A percentile compares a stretch with the other conserved stretches of the same genome.
phyloP scores from a whole-genome alignment of 192 early-diverging fungal genomes.

The Coemansia sp. region DNA sequence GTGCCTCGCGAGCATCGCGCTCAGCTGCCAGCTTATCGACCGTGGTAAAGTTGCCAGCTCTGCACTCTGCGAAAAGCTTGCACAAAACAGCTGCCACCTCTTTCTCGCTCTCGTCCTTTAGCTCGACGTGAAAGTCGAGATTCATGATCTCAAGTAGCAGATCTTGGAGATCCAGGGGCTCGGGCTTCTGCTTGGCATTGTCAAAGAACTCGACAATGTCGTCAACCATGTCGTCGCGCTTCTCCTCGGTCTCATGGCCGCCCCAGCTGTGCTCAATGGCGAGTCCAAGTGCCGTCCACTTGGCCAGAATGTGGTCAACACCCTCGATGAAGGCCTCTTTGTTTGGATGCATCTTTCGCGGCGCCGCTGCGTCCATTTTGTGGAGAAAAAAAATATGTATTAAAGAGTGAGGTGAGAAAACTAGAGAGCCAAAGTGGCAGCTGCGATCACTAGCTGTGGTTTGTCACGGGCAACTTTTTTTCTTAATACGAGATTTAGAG shows the following conservation, averaged over 20 bases:
- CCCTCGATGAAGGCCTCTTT: constrained; percentile 58
- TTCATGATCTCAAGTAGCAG: constrained; percentile 35
- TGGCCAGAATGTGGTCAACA: constrained; percentile 59
- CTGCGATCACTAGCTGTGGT: not conserved
- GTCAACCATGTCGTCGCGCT: constrained; percentile 67
- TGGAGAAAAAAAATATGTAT: not conserved
- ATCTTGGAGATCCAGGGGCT: constrained; percentile 42
- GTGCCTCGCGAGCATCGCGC: constrained; percentile 29
- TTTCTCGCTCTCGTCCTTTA: constrained; percentile 46
- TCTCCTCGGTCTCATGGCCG: constrained; percentile 62
- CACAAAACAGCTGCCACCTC: constrained; percentile 33
- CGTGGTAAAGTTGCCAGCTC: constrained; percentile 25
- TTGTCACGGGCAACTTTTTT: not conserved
- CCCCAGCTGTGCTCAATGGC: constrained; percentile 74
- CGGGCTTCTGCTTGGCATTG: constrained; percentile 31
- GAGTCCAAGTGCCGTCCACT: constrained; percentile 70
- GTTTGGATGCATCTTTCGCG: constrained; percentile 35
- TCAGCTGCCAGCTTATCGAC: constrained; percentile 41
- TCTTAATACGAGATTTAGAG: not conserved
- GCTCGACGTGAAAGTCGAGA: constrained; percentile 35
- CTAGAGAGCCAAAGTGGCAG: not conserved
- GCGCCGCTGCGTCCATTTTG: constrained; percentile 3
- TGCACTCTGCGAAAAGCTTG: constrained; percentile 38
- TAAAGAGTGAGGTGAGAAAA: not conserved
- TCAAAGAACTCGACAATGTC: constrained; percentile 65